Evolutionary conservation across 1,284 basidiomycete genomes (phyloP), one percentile per base, ranked within the genome.

Genomic region (Ustilago curta): DNA sequence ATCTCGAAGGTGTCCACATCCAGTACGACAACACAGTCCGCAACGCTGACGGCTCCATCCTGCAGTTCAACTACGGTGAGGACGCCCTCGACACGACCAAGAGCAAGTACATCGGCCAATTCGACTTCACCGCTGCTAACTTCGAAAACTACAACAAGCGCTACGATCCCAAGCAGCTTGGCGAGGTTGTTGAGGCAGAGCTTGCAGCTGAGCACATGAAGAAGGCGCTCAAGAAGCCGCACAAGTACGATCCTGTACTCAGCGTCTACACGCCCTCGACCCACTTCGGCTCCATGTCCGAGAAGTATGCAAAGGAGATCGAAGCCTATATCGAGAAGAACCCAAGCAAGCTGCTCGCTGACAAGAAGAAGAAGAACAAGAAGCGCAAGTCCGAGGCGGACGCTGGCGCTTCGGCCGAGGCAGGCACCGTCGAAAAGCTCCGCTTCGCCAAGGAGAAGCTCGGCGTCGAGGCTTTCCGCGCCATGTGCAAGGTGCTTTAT

Each of bases 11-110:
- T 60, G 90, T 97, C 62, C 91, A 92, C 53, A 92, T 99, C 12
- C 95, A 98, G 85, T 99, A 99, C 86, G 97, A 99, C 86, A 91
- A 98, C 86, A 99, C 97, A 19, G 95, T 99, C 37, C 92, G 97
- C 68, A 96, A 96, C 66, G 92, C 92, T 79, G 97, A 99, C 84
- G 90, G 91, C 18, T 93, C 94, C 0, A 88, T 99, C 37, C 92
- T 97, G 75, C 97, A 99, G 86, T 99, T 99, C 88, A 88, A 92
- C 70, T 99, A 99, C 85, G 97, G 97, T 18, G 97, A 97, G 66
- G 97, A 99, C 80, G 92, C 92, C 14, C 89, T 99, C 61, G 97
- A 99, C 84, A 94, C 98, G 40, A 97, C 95, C 64, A 96, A 94
- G 86, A 78, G 76, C 77, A 85, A 86, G 75, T 86, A 88, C 69